phyloP scores from a whole-genome alignment of 225 moss, liverwort and hornwort genomes.

The Marchantia paleacea region DNA sequence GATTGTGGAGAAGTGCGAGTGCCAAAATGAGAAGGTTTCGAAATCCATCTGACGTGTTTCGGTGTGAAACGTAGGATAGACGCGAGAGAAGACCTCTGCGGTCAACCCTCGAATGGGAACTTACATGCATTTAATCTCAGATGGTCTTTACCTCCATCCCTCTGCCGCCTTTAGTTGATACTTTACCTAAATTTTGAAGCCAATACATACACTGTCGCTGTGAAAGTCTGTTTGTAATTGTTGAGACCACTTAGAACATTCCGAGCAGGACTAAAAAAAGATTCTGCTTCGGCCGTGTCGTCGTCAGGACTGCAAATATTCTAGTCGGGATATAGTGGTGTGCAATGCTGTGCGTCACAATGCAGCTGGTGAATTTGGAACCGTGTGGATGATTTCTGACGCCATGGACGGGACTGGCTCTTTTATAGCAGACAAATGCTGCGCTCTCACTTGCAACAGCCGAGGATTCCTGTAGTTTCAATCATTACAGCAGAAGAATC shows the following conservation, averaged over 20 bases:
- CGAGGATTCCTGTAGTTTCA: background rate
- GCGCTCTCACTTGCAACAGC: background rate
- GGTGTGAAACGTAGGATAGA: background rate
- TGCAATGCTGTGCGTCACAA: background rate
- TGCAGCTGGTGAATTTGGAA: background rate
- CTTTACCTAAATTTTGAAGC: background rate
- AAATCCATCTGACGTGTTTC: background rate
- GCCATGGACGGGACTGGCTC: background rate
- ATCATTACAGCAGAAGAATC: background rate
- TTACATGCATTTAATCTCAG: constrained; percentile 25
- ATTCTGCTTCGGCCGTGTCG: background rate
- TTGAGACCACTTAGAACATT: background rate
- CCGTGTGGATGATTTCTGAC: no score
- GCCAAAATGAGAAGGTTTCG: background rate
- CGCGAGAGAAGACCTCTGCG: constrained; percentile 1
- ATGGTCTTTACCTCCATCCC: constrained; percentile 19
- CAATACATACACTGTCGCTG: background rate
- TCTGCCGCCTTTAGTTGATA: background rate
- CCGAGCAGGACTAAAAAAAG: background rate
- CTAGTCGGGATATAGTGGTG: background rate
- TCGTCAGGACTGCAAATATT: background rate
- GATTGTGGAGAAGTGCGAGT: constrained; percentile 4
- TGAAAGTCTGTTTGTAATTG: background rate
- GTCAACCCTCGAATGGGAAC: constrained; percentile 21
- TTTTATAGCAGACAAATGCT: background rate